Evolutionary conservation across 2,329 filamentous ascomycete genomes (phyloP), one percentile per base, ranked within the genome.

Genomic region (Colletotrichum tropicicola): DNA sequence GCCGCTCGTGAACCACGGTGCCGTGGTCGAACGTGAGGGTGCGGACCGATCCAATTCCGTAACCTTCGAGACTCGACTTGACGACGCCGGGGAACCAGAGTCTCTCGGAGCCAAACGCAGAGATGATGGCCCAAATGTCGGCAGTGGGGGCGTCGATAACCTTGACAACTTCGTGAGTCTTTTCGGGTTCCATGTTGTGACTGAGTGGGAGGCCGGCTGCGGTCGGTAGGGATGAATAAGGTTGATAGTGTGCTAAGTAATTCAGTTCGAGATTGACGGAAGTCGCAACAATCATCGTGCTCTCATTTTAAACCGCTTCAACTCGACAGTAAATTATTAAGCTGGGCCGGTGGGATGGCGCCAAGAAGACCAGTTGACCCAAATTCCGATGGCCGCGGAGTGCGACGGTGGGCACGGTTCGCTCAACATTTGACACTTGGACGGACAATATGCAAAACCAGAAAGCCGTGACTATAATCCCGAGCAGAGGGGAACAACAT

Each of bases 21-120:
- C 53, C 53, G 41, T 37, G 19, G 17, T 61, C 43, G 32, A 61
- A 56, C 4, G 47, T 59, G 28, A 64, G 41, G 6, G 54, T 53
- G 5, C 54, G 54, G 9, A 59, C 39, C 5, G 54, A 44, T 7
- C 55, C 55, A 8, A 64, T 44, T 15, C 55, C 60, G 41, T 54
- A 59, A 4, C 60, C 39, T 28, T 60, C 48, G 8, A 64, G 60
- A 23, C 39, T 59, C 10, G 44, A 48, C 4, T 64, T 53, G 32
- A 28, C 17, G 2, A 60, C 61, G 19, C 35, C 25, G 17, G 61
- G 60, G 17, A 64, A 59, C 55, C 61, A 54, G 30, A 64, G 55
- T 7, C 39, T 39, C 23, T 60, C 48, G 30, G 44, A 55, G 17
- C 48, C 48, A 15, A 54, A 64, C 3, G 44, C 55, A 4, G 60